Conservation (phyloP, 345 rosid species). For the Salix suchowensis region DNA sequence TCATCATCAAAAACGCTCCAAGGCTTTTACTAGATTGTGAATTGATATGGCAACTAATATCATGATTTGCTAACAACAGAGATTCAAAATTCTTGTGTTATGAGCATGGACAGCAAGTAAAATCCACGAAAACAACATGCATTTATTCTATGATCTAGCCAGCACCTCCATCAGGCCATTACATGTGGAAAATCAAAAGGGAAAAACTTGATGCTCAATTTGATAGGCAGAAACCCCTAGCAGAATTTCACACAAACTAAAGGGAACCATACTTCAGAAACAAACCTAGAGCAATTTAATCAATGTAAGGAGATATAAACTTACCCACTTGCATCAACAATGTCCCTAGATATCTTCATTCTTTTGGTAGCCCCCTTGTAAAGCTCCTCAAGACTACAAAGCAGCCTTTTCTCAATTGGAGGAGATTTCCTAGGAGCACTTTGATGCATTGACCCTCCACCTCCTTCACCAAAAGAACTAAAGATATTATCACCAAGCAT, state of each 20-base stretch:
- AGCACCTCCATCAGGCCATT: neutral
- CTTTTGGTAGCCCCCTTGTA: constrained; percentile 21
- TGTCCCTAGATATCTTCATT: constrained; percentile 25
- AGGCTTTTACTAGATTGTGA: neutral
- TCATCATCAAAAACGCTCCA: neutral
- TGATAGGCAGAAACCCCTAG: too few species aligned
- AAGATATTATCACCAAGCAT: constrained; percentile 19
- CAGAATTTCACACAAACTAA: neutral
- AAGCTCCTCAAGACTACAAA: constrained; percentile 28
- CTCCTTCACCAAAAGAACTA: constrained; percentile 14
- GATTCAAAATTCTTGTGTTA: neutral
- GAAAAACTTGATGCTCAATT: neutral
- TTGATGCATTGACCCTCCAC: constrained; percentile 18
- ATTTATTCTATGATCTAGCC: neutral
- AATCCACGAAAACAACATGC: neutral
- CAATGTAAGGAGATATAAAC: neutral
- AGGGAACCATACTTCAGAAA: neutral
- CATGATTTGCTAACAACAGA: neutral
- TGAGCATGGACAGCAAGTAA: neutral
- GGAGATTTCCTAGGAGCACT: constrained; percentile 21
- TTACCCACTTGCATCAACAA: constrained; percentile 21
- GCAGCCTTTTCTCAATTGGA: constrained; percentile 18
- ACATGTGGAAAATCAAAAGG: neutral
- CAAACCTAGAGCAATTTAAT: neutral
- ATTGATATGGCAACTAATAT: neutral